phyloP scores from a whole-genome alignment of 2,329 filamentous ascomycete species.

The Botryotinia convoluta region DNA sequence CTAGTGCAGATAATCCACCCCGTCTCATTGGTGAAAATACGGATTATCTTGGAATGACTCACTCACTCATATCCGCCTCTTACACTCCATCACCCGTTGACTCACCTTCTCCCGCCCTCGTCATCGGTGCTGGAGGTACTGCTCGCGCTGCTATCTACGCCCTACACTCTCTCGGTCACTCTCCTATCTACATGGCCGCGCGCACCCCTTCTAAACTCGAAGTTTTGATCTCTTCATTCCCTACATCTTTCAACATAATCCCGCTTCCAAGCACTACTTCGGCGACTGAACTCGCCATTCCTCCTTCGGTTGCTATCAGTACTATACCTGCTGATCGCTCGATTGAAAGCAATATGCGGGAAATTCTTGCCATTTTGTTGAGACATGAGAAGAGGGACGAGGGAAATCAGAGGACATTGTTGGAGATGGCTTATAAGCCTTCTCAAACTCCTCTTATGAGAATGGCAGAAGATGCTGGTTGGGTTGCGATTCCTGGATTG shows the following conservation, averaged over 20 bases:
- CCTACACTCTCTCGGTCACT: constrained; percentile 77
- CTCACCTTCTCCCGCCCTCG: constrained; percentile 59
- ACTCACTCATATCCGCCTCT: constrained; percentile 54
- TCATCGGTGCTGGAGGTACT: constrained; percentile 89
- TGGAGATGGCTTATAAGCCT: constrained; percentile 98
- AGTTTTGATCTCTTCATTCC: constrained; percentile 69
- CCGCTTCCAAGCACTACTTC: constrained; percentile 56
- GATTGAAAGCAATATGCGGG: constrained; percentile 68
- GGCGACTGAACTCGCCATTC: constrained; percentile 47
- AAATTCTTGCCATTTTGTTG: constrained; percentile 58
- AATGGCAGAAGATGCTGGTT: constrained; percentile 72
- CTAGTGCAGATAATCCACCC: constrained; percentile 42
- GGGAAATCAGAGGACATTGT: constrained; percentile 54
- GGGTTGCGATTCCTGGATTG: constrained; percentile 80
- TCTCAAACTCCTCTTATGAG: constrained; percentile 79
- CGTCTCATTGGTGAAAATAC: constrained; percentile 85
- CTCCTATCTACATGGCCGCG: constrained; percentile 83
- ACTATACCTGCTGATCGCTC: constrained; percentile 88
- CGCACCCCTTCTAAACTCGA: constrained; percentile 68
- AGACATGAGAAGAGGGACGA: constrained; percentile 40
- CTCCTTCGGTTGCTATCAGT: constrained; percentile 74
- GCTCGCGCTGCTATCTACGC: constrained; percentile 89
- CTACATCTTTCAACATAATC: constrained; percentile 66
- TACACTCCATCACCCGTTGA: constrained; percentile 34
- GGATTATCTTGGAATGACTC: constrained; percentile 90